Evolutionary conservation across 345 rosid genomes (phyloP).

Genomic region (Chamaenerion angustifolium): DNA sequence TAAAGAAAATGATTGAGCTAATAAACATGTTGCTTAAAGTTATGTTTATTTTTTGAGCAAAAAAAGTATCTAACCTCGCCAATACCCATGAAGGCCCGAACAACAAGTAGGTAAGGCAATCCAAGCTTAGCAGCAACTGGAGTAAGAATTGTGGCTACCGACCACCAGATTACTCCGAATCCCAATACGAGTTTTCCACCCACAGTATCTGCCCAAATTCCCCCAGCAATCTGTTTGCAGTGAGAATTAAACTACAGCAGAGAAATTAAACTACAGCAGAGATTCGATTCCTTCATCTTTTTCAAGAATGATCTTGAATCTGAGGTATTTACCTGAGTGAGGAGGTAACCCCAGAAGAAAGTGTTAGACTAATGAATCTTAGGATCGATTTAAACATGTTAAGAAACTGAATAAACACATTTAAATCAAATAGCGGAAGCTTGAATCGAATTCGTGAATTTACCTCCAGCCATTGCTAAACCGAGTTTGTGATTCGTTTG

Average conservation of each 20-base stretch:
- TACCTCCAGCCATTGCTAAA: too few relatives aligned
- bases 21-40: not conserved
- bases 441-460: too few relatives aligned
- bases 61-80: slow-evolving; percentile 52
- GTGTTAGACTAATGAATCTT: too few relatives aligned
- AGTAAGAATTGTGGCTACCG: slow-evolving; percentile 68
- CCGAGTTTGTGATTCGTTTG: too few relatives aligned
- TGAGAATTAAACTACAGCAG: too few relatives aligned
- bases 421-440: too few relatives aligned
- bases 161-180: slow-evolving; percentile 94
- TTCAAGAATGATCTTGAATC: too few relatives aligned
- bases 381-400: too few relatives aligned
- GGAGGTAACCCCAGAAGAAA: slow-evolving; percentile 97
- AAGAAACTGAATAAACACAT: too few relatives aligned
- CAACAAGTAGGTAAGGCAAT: slow-evolving; percentile 69
- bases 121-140: slow-evolving; percentile 88
- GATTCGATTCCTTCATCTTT: too few relatives aligned
- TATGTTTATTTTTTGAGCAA: not conserved
- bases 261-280: not conserved
- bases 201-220: slow-evolving; percentile 89
- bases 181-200: slow-evolving; percentile 84
- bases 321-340: slow-evolving; percentile 46
- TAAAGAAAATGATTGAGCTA: not conserved
- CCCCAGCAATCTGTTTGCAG: slow-evolving; percentile 67
- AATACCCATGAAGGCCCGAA: slow-evolving; percentile 87